phyloP scores from a whole-genome alignment of 768 basidiomycete genomes.

The Panaeolus papilionaceus region DNA sequence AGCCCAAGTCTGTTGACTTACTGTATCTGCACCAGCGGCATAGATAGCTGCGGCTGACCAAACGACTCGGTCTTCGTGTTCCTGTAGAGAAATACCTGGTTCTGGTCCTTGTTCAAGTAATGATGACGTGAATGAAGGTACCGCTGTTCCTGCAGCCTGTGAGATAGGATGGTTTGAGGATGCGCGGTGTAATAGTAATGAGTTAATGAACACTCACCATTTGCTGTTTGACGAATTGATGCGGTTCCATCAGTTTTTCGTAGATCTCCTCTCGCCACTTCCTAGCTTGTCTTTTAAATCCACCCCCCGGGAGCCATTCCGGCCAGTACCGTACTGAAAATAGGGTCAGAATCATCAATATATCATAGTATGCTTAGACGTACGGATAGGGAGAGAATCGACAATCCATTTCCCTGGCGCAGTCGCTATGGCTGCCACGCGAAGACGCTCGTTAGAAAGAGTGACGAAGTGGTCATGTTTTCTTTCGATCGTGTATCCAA shows the following conservation, averaged over 20 bases:
- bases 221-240: neutral
- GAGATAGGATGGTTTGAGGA: too few species aligned
- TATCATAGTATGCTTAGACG: neutral
- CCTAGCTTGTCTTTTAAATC: neutral
- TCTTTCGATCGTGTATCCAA: neutral
- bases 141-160: neutral
- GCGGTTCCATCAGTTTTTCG: neutral
- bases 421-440: neutral
- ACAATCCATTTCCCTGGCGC: conserved; percentile 1
- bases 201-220: neutral
- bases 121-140: neutral
- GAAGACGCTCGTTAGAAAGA: neutral
- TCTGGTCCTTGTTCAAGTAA: neutral
- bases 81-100: conserved; percentile 15
- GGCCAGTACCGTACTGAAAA: neutral
- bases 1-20: conserved; percentile 21
- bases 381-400: neutral
- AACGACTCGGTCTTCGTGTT: conserved; percentile 18
- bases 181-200: too few species aligned
- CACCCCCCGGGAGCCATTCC: neutral
- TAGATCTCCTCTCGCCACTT: neutral
- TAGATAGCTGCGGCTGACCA: neutral
- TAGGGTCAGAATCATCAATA: neutral
- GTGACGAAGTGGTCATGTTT: neutral
- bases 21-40: neutral